Evolutionary conservation across 192 early-diverging fungal species (phyloP), one percentile per base, ranked within the genome.

Genomic region (Lobosporangium transversale): DNA sequence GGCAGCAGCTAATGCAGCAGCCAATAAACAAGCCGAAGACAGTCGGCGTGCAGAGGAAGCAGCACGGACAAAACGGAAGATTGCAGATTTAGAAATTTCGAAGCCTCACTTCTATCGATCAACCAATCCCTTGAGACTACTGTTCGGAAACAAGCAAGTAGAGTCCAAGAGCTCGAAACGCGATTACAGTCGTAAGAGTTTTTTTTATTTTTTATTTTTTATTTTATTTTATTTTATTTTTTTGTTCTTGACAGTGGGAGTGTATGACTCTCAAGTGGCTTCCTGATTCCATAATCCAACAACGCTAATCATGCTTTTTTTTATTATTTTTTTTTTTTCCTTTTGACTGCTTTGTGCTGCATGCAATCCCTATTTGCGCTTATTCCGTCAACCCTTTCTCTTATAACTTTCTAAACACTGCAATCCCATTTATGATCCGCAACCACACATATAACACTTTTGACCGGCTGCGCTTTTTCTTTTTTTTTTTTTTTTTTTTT

Each of bases 51-150:
- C 26, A 26, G 71, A 60, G 24, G 71, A 75, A 14, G 71, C 71
- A 8, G 71, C 71, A 18, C 32, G 71, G 51, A 75, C 75, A 27
- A 48, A 58, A 10, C 75, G 75, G 21, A 69, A 84, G 83, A 83
- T 86, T 68, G 75, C 66, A 24, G 85, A 87, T 65, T 79, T 87
- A 45, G 86, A 88, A 60, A 85, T 88, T 21, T 85, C 86, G 4
- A 88, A 84, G 54, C 79, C 27, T 85, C 84, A 23, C 60, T 88
- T 12, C 62, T 84, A 7, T 68, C 70, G 15, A 68, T 85, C 54
- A 88, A 88, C 66, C 62, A 80, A 24, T 80, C 81, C 53, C 68
- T 88, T 7, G 86, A 88, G 58, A 63, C 79, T 0, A 81, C 80
- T 1, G 82, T 80, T 24, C 66, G 83, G 35, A 85, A 83, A 35